Conservation (phyloP, 148 eudicot genomes). For the Diospyros lotus region DNA sequence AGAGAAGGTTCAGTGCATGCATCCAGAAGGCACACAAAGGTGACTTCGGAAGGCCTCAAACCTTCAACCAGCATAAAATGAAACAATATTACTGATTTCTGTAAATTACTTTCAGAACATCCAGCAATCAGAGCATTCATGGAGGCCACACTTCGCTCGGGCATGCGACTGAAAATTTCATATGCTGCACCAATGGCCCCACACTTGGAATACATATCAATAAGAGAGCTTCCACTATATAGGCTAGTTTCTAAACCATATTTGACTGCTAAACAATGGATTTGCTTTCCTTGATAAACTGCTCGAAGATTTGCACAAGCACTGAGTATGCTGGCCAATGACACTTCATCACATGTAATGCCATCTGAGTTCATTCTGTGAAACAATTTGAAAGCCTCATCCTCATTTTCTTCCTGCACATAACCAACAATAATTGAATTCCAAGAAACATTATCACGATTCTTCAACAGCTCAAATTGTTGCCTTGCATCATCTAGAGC, state of each 20-base stretch:
- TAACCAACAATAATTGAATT: conserved; percentile 87
- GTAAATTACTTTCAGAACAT: conserved; percentile 43
- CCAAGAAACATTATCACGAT: conserved; percentile 86
- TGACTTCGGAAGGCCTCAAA: conserved; percentile 69
- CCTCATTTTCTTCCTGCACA: conserved; percentile 68
- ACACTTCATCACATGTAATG: conserved; percentile 69
- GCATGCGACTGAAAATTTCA: conserved; percentile 58
- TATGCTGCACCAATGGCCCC: conserved; percentile 45
- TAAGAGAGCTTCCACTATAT: conserved; percentile 80
- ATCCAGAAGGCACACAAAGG: conserved; percentile 73
- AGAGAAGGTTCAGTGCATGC: conserved; percentile 39
- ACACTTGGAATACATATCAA: conserved; percentile 95
- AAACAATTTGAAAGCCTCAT: conserved; percentile 69
- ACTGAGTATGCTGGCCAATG: conserved; percentile 75
- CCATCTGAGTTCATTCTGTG: conserved; percentile 57
- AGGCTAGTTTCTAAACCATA: conserved; percentile 63
- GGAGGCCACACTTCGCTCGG: conserved; percentile 54
- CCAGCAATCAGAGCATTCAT: conserved; percentile 79
- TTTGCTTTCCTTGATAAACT: conserved; percentile 44
- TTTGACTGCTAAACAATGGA: conserved; percentile 67
- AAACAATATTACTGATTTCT: conserved; percentile 49
- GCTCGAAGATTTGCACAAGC: conserved; percentile 65
- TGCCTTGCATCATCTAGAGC: conserved; percentile 53
- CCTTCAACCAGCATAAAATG: conserved; percentile 52
- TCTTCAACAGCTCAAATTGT: conserved; percentile 47